Percentiles rank a stretch among this genome's conserved stretches.
Conservation (phyloP, 2,329 filamentous ascomycete genomes). For the Penicillium sp. region DNA sequence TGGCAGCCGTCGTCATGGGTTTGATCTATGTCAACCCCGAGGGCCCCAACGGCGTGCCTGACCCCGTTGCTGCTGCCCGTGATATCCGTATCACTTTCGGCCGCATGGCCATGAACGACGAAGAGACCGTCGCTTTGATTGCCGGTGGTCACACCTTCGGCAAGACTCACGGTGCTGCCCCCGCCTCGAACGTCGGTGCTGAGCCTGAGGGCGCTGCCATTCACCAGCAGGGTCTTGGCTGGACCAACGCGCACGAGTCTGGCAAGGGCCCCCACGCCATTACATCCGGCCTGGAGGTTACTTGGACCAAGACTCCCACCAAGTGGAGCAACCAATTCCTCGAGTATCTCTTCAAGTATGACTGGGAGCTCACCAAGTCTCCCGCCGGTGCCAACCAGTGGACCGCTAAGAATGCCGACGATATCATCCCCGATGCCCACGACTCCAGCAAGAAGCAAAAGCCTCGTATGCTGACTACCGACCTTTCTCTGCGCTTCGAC, state of each 20-base stretch:
- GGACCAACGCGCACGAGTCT: slow-evolving; percentile 62
- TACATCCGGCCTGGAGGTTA: slow-evolving; percentile 75
- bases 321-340: slow-evolving; percentile 75
- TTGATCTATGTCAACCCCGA: slow-evolving; percentile 82
- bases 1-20: slow-evolving; percentile 70
- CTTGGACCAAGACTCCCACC: slow-evolving; percentile 72
- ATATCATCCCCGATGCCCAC: slow-evolving; percentile 68
- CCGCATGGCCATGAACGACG: slow-evolving; percentile 81
- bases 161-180: slow-evolving; percentile 74
- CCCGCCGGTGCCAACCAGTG: slow-evolving; percentile 76
- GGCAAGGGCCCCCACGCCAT: slow-evolving; percentile 72
- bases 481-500: slow-evolving; percentile 70
- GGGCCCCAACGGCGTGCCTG: slow-evolving; percentile 69
- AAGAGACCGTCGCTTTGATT: slow-evolving; percentile 77
- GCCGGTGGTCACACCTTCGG: slow-evolving; percentile 76
- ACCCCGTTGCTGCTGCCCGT: slow-evolving; percentile 65
- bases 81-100: slow-evolving; percentile 74
- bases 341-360: slow-evolving; percentile 73
- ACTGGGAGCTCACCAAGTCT: slow-evolving; percentile 74
- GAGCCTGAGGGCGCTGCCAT: slow-evolving; percentile 66
- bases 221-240: slow-evolving; percentile 69
- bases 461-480: slow-evolving; percentile 74
- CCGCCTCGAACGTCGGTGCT: slow-evolving; percentile 61
- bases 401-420: slow-evolving; percentile 66
- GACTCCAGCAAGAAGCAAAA: slow-evolving; percentile 69